Percentiles rank a stretch among this genome's conserved stretches.
Evolutionary conservation across 2,329 filamentous ascomycete genomes (phyloP).

Genomic region (Beauveria brongniartii): DNA sequence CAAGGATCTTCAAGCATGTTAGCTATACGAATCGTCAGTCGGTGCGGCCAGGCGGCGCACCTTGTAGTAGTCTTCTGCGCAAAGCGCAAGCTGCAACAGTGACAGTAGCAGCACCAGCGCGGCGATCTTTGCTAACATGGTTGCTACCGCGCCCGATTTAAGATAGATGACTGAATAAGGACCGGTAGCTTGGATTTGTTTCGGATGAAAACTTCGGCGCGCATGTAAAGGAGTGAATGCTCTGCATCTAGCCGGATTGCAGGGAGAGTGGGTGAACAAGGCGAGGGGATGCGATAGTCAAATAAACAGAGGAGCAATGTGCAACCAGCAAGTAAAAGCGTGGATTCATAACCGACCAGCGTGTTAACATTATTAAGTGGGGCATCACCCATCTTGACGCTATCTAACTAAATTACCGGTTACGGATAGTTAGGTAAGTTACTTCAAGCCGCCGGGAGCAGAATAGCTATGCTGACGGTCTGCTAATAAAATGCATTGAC

Average conservation of each 20-base stretch:
- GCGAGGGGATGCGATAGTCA: background rate
- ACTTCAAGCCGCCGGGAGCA: too few species aligned
- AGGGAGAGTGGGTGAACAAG: background rate
- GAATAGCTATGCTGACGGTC: too few species aligned
- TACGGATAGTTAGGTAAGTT: too few species aligned
- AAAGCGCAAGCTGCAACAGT: slow-evolving; percentile 45
- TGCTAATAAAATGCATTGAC: too few species aligned
- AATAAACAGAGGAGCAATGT: background rate
- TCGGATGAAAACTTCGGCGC: background rate
- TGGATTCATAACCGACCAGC: slow-evolving; percentile 9
- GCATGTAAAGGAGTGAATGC: background rate
- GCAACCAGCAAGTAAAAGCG: background rate
- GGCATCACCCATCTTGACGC: too few species aligned
- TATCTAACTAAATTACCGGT: too few species aligned
- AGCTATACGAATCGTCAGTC: background rate
- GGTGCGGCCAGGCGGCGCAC: slow-evolving; percentile 30
- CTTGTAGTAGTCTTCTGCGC: slow-evolving; percentile 72
- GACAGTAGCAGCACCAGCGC: slow-evolving; percentile 44
- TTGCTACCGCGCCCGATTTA: slow-evolving; percentile 14
- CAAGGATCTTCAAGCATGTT: slow-evolving; percentile 54
- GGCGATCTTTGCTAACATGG: slow-evolving; percentile 45
- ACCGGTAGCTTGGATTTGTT: background rate
- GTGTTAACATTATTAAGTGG: slow-evolving; percentile 6
- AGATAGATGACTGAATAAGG: background rate
- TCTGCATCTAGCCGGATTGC: background rate